Evolutionary conservation across 306 rosid genomes (phyloP), one percentile per base, ranked within the genome.

Genomic region (Astragalus glycyphyllos): DNA sequence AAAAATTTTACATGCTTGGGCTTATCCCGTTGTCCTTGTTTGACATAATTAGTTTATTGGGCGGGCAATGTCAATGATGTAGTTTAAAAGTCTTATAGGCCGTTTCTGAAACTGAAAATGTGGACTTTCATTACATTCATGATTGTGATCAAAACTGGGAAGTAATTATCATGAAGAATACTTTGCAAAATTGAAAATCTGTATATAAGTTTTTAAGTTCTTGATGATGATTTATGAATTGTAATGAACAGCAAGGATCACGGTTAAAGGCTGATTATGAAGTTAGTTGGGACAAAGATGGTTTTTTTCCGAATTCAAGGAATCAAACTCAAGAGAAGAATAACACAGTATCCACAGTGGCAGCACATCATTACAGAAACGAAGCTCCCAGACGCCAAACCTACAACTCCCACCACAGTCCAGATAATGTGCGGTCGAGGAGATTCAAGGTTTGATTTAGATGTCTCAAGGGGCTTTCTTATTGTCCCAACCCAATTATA

Each of bases 251-350:
- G 98, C 73, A 88, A 88, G 97, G 97, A 23, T 89, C 96, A 20
- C 76, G 85, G 47, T 78, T 88, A 69, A 88, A 84, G 84, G 96
- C 94, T 23, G 92, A 90, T 84, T 90, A 87, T 34, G 97, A 88
- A 74, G 89, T 90, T 79, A 76, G 75, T 56, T 90, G 96, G 98
- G 97, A 90, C 76, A 90, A 75, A 79, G 92, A 87, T 72, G 86
- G 74, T 9, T 82, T 82, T 68, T 90, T 87, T 72, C 73, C 74
- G 67, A 80, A 79, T 77, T 48, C 81, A 6, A 85, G 82, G 77
- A 83, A 58, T 79, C 90, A 78, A 72, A 45, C 56, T 6, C 78
- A 64, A 45, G 94, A 79, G 11, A 86, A 68, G 59, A 77, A 65
- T 20, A 67, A 57, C 69, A 69, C 71, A 57, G 29, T 72, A 34